These are phyloP conservation scores for Tripterygium wilfordii DNA, from an alignment of 177 flowering plant genomes.

Conservation along the genomic window DNA sequence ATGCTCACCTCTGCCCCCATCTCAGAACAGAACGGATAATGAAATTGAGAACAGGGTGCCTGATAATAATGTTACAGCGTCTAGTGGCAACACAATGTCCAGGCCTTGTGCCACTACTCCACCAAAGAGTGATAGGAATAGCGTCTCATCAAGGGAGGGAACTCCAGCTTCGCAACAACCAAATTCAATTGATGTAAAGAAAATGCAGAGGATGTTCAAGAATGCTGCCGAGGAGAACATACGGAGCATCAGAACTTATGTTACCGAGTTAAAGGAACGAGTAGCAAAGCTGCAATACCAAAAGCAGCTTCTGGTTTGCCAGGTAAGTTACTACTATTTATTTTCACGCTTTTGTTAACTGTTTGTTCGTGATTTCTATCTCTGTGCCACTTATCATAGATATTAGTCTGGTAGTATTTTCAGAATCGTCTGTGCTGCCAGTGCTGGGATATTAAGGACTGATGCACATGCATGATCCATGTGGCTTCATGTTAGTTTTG, in stretches of 20 bases:
- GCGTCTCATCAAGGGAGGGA: conserved; percentile 40
- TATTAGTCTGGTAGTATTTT: too few relatives aligned
- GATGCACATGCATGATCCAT: too few relatives aligned
- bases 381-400: too few relatives aligned
- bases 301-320: conserved; percentile 83
- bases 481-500: too few relatives aligned
- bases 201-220: conserved; percentile 80
- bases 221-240: conserved; percentile 85
- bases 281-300: conserved; percentile 88
- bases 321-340: conserved; percentile 41
- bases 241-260: conserved; percentile 69
- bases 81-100: conserved; percentile 9
- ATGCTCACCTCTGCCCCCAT: conserved; percentile 51
- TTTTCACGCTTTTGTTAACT: too few relatives aligned
- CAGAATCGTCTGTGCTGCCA: too few relatives aligned
- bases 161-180: conserved; percentile 35
- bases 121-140: conserved; percentile 16
- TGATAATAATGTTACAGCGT: conserved; percentile 17
- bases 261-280: conserved; percentile 74
- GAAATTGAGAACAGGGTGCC: conserved; percentile 60
- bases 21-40: conserved; percentile 29
- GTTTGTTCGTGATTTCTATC: too few relatives aligned
- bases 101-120: conserved; percentile 22
- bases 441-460: too few relatives aligned
- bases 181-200: conserved; percentile 64